Conservation (phyloP, 2,329 filamentous ascomycete genomes). For the Venturia asperata region DNA sequence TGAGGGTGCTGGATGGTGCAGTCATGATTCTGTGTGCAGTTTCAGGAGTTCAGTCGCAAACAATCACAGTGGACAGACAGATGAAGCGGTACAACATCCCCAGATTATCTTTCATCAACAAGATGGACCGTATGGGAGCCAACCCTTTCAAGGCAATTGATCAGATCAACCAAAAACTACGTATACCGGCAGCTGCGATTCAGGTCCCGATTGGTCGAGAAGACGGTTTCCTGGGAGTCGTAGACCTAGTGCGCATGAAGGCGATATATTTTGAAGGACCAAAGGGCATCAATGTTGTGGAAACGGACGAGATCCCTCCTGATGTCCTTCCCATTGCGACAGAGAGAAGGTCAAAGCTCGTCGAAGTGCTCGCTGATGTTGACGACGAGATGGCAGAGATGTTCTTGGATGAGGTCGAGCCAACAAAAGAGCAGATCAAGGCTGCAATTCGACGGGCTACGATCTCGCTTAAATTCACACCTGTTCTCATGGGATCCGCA, state of each 20-base stretch:
- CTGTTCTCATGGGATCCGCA: conserved; percentile 93
- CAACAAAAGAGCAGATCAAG: conserved; percentile 77
- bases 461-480: conserved; percentile 82
- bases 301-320: conserved; percentile 75
- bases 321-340: conserved; percentile 67
- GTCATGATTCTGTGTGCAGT: conserved; percentile 99
- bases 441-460: conserved; percentile 86
- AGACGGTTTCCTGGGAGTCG: conserved; percentile 84
- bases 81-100: conserved; percentile 98
- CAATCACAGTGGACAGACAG: conserved; percentile 94
- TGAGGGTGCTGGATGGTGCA: conserved; percentile 90
- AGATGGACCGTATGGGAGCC: conserved; percentile 98
- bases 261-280: conserved; percentile 86
- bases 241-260: conserved; percentile 89
- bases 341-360: conserved; percentile 76
- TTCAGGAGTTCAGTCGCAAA: conserved; percentile 94
- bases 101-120: conserved; percentile 94
- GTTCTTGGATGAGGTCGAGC: conserved; percentile 79
- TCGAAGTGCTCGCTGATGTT: conserved; percentile 93
- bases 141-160: conserved; percentile 98
- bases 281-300: conserved; percentile 66
- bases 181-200: conserved; percentile 83
- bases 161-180: conserved; percentile 94
- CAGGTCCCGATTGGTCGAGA: conserved; percentile 92
- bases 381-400: conserved; percentile 97